These are phyloP conservation scores for Russula emetica DNA, from an alignment of 768 basidiomycete species.

Conservation along the genomic window DNA sequence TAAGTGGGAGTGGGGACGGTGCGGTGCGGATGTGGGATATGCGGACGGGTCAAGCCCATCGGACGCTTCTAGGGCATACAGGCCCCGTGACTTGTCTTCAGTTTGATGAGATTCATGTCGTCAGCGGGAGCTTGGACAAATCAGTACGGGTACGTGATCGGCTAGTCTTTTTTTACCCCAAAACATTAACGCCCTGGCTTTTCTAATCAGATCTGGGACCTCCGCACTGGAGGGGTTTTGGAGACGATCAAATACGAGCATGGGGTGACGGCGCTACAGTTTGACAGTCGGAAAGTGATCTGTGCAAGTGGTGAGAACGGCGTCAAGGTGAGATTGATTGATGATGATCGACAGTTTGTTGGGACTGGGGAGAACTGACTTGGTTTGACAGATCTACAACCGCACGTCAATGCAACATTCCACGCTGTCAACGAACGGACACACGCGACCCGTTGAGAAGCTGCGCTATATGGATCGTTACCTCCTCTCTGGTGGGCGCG, in stretches of 20 bases:
- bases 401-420: slow-evolving; percentile 89
- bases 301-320: slow-evolving; percentile 93
- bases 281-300: slow-evolving; percentile 90
- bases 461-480: slow-evolving; percentile 97
- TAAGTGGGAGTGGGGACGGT: slow-evolving; percentile 95
- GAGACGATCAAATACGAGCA: slow-evolving; percentile 91
- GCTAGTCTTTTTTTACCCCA: neutral
- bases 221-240: slow-evolving; percentile 80
- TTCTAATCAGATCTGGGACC: slow-evolving; percentile 75
- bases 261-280: slow-evolving; percentile 86
- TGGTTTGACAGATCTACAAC: slow-evolving; percentile 76
- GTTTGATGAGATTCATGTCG: slow-evolving; percentile 93
- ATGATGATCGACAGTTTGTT: neutral
- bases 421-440: slow-evolving; percentile 84
- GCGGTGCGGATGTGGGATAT: slow-evolving; percentile 99
- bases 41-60: slow-evolving; percentile 96
- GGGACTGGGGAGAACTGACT: no score
- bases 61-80: slow-evolving; percentile 89
- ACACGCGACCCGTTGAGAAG: slow-evolving; percentile 80
- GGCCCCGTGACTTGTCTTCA: slow-evolving; percentile 90
- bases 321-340: slow-evolving; percentile 57
- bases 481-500: slow-evolving; percentile 84
- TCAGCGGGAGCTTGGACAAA: slow-evolving; percentile 91
- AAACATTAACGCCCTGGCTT: no score
- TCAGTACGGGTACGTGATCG: slow-evolving; percentile 64